A percentile compares a stretch with the other conserved stretches of the same genome.
These are phyloP conservation scores for Senna tora DNA, from an alignment of 306 rosid genomes.

Conservation along the genomic window DNA sequence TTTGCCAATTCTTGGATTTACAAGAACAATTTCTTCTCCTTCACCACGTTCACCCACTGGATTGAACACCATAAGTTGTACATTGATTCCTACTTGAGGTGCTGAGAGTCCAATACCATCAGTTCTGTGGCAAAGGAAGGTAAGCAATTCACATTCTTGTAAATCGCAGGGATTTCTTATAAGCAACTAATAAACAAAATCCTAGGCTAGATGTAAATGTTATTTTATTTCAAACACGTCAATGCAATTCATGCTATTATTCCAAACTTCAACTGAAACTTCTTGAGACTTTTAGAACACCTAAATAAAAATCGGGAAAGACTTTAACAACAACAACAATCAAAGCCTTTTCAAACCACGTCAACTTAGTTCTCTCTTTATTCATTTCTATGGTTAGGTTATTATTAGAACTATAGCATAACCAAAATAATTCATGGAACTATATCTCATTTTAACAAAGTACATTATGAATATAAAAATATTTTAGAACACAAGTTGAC, in stretches of 20 bases:
- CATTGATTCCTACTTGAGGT: conserved; percentile 93
- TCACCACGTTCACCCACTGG: conserved; percentile 83
- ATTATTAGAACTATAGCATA: no score
- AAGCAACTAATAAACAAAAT: conserved; percentile 25
- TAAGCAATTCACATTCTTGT: conserved; percentile 56
- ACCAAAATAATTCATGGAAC: not conserved
- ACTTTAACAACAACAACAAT: no score
- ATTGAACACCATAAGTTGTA: conserved; percentile 92
- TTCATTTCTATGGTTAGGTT: no score
- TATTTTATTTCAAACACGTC: conserved; percentile 5
- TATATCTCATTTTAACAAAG: not conserved
- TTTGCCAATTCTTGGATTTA: conserved; percentile 79
- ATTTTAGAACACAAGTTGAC: not conserved
- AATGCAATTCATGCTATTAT: conserved; percentile 3
- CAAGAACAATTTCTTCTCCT: conserved; percentile 94
- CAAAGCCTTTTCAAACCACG: no score
- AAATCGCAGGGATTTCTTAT: conserved; percentile 40
- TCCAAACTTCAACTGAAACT: not conserved
- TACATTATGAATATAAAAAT: not conserved
- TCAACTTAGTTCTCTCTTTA: no score
- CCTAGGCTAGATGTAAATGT: not conserved
- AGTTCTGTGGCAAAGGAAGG: conserved; percentile 72
- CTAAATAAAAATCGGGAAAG: not conserved
- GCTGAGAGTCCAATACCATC: conserved; percentile 97
- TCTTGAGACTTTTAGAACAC: not conserved